Evolutionary conservation across 2,329 filamentous ascomycete genomes (phyloP), one percentile per base, ranked within the genome.

Genomic region (Beauveria bassiana): DNA sequence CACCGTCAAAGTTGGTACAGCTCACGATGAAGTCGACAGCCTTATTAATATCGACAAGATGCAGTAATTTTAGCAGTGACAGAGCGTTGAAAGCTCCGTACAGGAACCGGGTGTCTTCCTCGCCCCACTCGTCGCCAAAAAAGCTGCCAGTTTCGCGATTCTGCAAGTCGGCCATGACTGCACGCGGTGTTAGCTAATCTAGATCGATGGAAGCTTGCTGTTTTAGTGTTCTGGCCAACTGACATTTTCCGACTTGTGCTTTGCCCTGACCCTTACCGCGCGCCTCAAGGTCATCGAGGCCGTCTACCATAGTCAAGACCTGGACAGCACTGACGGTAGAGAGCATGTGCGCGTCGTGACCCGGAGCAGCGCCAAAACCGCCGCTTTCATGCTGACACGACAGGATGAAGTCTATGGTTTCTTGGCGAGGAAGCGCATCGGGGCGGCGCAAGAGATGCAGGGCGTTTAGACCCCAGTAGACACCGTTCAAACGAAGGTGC

Each of bases 241-340:
- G 82, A 96, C 91, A 98, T 72, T 87, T 83, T 63, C 85, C 93
- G 66, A 96, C 87, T 69, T 86, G 86, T 65, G 81, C 79, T 73
- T 86, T 91, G 50, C 75, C 73, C 51, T 63, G 63, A 64, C 89
- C 89, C 65, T 83, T 81, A 59, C 89, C 83, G 63, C 82, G 82
- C 62, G 79, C 77, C 66, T 98, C 92, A 34, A 99, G 82, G 68
- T 93, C 89, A 64, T 88, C 88, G 67, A 97, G 81, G 31, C 89
- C 95, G 75, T 96, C 89, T 31, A 96, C 78, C 71, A 89, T 91
- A 66, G 90, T 90, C 57, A 99, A 82, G 67, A 97, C 92, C 78
- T 99, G 95, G 68, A 99, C 88, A 59, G 91, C 93, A 76, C 92
- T 97, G 71, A 95, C 90, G 60, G 95, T 99, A 73, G 93, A 97